phyloP scores from a whole-genome alignment of 306 rosid genomes.

The Corylus americana region DNA sequence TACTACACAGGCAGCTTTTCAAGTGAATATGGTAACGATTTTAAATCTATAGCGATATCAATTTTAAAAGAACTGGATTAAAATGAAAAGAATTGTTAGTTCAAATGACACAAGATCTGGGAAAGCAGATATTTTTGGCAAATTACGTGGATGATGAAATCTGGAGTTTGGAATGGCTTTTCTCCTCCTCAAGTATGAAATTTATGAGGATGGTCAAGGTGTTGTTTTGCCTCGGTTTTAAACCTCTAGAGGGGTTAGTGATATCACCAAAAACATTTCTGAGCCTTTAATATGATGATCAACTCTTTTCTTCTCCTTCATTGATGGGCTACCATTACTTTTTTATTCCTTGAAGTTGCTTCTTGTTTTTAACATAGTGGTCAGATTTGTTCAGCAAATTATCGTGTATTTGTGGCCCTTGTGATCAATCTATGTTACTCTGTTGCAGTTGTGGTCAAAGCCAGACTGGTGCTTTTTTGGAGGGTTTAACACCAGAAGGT shows the following conservation, averaged over 20 bases:
- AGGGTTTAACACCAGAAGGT: slow-evolving; percentile 74
- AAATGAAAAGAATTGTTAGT: background rate
- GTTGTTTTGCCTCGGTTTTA: background rate
- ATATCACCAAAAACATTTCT: slow-evolving; percentile 2
- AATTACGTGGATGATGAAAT: too few species aligned
- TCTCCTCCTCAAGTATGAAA: background rate
- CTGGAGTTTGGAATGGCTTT: too few species aligned
- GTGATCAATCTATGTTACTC: slow-evolving; percentile 13
- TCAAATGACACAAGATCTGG: background rate
- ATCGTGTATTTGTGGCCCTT: background rate
- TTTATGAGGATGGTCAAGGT: background rate
- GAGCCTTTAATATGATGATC: slow-evolving; percentile 2
- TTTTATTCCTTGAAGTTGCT: slow-evolving; percentile 13
- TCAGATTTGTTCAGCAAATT: background rate
- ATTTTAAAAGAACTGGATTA: background rate
- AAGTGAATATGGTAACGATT: background rate
- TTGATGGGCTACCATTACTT: slow-evolving; percentile 12
- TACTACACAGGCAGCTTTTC: background rate
- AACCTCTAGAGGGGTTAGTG: slow-evolving; percentile 14
- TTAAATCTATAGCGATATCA: background rate
- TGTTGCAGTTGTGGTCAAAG: slow-evolving; percentile 77
- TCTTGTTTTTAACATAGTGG: slow-evolving; percentile 5
- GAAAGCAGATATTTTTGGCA: background rate
- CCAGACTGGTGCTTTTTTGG: slow-evolving; percentile 71
- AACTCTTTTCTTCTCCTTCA: background rate